Evolutionary conservation across 2,329 filamentous ascomycete genomes (phyloP).

Genomic region (Zasmidium citrigriseum): DNA sequence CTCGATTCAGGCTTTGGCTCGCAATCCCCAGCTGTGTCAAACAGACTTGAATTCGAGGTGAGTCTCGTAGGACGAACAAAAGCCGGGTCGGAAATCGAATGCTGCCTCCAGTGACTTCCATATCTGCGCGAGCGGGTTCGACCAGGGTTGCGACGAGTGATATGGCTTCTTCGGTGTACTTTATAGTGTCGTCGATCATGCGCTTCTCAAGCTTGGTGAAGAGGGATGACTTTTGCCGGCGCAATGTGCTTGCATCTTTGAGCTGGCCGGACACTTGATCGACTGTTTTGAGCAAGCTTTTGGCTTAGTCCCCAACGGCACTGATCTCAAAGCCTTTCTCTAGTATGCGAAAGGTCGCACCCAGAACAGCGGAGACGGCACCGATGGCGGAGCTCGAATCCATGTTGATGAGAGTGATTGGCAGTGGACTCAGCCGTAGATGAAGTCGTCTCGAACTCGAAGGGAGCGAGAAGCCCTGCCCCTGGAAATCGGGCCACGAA

Average conservation of each 20-base stretch:
- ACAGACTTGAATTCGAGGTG: conserved; percentile 13
- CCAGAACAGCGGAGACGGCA: too few relatives aligned
- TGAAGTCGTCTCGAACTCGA: too few relatives aligned
- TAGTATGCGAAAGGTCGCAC: too few relatives aligned
- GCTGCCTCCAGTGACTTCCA: conserved; percentile 11
- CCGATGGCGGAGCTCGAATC: too few relatives aligned
- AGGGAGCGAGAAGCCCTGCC: too few relatives aligned
- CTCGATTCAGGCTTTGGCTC: conserved; percentile 1
- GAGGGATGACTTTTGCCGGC: conserved; percentile 12
- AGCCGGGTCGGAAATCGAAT: conserved; percentile 11
- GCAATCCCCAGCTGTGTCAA: conserved; percentile 17
- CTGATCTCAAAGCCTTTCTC: too few relatives aligned
- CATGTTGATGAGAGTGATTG: too few relatives aligned
- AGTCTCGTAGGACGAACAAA: conserved; percentile 17
- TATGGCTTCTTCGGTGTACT: conserved; percentile 14
- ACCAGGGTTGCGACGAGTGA: conserved; percentile 15
- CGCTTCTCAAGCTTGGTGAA: conserved; percentile 14
- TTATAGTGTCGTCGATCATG: conserved; percentile 13
- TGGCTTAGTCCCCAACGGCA: conserved; percentile 18
- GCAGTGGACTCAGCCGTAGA: too few relatives aligned
- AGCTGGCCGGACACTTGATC: conserved; percentile 15
- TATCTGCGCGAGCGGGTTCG: conserved; percentile 17
- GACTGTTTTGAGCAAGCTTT: conserved; percentile 16
- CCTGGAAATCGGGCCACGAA: too few relatives aligned
- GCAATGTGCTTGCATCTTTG: conserved; percentile 9